Evolutionary conservation across 2,329 filamentous ascomycete species (phyloP).

Genomic region (Ilyonectria mors-panacis): DNA sequence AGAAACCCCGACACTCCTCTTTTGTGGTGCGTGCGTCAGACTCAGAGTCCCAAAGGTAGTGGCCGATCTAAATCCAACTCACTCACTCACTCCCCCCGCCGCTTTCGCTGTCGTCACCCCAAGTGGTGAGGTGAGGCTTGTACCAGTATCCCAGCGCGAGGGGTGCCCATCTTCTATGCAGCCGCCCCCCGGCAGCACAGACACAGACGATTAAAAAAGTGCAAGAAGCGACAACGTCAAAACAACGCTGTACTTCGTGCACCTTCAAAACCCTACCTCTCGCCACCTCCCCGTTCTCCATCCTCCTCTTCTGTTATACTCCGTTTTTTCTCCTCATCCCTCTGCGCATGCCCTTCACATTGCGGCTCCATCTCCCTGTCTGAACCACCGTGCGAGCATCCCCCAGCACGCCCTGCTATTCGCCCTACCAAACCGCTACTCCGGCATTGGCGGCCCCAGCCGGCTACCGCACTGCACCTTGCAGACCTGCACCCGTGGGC

Average conservation of each 20-base stretch:
- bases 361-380: conserved; percentile 20
- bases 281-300: conserved; percentile 1
- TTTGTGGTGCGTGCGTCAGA: neutral
- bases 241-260: conserved; percentile 5
- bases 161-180: conserved; percentile 12
- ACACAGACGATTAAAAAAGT: conserved; percentile 14
- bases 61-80: conserved; percentile 2
- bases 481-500: conserved; percentile 35
- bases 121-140: neutral
- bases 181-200: conserved; percentile 2
- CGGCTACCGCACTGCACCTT: conserved; percentile 42
- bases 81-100: neutral
- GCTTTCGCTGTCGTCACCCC: conserved; percentile 6
- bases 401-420: conserved; percentile 42
- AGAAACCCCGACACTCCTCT: neutral
- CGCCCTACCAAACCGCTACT: conserved; percentile 30
- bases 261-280: conserved; percentile 20
- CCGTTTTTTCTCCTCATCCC: conserved; percentile 12
- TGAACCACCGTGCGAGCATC: conserved; percentile 30
- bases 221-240: conserved; percentile 22
- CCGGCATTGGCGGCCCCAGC: conserved; percentile 42
- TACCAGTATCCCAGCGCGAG: neutral
- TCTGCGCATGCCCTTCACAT: conserved; percentile 2
- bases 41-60: neutral
- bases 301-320: conserved; percentile 9